phyloP scores from a whole-genome alignment of 768 basidiomycete species.

The Mycena galericulata region DNA sequence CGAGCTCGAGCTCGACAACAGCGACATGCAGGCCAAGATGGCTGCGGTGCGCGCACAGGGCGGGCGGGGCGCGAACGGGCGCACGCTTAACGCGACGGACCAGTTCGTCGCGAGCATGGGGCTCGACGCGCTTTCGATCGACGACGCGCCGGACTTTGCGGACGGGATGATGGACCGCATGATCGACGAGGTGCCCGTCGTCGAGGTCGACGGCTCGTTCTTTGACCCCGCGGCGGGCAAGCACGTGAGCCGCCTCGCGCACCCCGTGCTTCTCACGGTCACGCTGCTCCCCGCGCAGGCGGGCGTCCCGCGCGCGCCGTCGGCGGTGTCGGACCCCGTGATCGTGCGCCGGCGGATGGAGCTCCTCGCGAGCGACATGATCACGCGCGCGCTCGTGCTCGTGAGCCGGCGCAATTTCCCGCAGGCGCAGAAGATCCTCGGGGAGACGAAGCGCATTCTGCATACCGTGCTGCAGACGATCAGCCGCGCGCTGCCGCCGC shows the following conservation, averaged over 20 bases:
- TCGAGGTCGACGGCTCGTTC: constrained; percentile 96
- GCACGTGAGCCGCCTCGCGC: constrained; percentile 87
- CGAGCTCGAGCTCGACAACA: constrained; percentile 92
- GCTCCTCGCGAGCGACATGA: constrained; percentile 96
- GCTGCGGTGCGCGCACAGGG: constrained; percentile 38
- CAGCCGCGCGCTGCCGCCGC: constrained; percentile 76
- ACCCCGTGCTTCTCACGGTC: constrained; percentile 94
- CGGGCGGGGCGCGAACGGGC: constrained; percentile 35
- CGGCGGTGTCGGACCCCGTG: constrained; percentile 78
- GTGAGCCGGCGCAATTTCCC: constrained; percentile 92
- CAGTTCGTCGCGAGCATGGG: constrained; percentile 90
- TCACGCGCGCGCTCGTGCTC: constrained; percentile 91
- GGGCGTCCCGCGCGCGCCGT: constrained; percentile 54
- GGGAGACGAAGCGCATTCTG: constrained; percentile 92
- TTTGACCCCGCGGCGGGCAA: constrained; percentile 90
- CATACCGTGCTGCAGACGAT: constrained; percentile 91
- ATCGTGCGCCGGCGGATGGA: constrained; percentile 97
- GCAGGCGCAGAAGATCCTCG: constrained; percentile 91
- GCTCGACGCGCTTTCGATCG: constrained; percentile 78
- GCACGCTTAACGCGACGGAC: constrained; percentile 84
- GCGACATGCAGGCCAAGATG: constrained; percentile 61
- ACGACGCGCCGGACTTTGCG: constrained; percentile 78
- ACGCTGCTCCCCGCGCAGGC: constrained; percentile 79
- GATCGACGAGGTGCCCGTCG: constrained; percentile 97
- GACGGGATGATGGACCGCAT: constrained; percentile 96